Evolutionary conservation across 805 yeast species (phyloP).

Genomic region (Pichia kluyveri): DNA sequence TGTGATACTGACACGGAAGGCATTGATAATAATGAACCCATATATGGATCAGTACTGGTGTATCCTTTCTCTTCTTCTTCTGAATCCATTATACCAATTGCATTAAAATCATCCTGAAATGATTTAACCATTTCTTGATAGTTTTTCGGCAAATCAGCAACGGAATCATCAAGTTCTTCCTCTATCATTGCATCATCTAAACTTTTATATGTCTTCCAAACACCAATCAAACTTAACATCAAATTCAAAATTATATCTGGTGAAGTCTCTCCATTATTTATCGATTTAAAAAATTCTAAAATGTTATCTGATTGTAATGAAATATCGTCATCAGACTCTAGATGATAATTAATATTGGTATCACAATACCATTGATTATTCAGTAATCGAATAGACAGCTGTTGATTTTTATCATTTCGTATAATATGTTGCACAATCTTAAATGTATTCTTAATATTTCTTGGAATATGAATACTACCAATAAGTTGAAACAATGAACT

Average conservation of each 20-base stretch:
- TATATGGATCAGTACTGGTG: not conserved
- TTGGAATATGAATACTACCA: constrained; percentile 1
- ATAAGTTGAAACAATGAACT: constrained; percentile 1
- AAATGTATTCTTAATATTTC: constrained; percentile 4
- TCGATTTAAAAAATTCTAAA: not conserved
- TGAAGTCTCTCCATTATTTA: not conserved
- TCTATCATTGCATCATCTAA: not conserved
- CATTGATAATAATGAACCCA: not conserved
- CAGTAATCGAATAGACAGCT: not conserved
- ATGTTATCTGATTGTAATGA: not conserved
- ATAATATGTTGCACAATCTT: constrained; percentile 4
- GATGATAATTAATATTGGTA: not conserved
- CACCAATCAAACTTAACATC: constrained; percentile 2
- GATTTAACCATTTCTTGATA: constrained; percentile 3
- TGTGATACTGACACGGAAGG: constrained; percentile 4
- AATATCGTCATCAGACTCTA: not conserved
- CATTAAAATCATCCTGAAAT: constrained; percentile 10
- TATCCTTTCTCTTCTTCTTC: not conserved
- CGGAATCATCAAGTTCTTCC: not conserved
- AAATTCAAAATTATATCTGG: constrained; percentile 6
- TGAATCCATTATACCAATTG: constrained; percentile 4
- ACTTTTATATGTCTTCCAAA: constrained; percentile 1
- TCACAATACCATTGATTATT: not conserved
- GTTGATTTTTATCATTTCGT: not conserved
- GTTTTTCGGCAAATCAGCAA: constrained; percentile 2